Conservation (phyloP, 2,329 filamentous ascomycete genomes). For the Colletotrichum ledebouriae region DNA sequence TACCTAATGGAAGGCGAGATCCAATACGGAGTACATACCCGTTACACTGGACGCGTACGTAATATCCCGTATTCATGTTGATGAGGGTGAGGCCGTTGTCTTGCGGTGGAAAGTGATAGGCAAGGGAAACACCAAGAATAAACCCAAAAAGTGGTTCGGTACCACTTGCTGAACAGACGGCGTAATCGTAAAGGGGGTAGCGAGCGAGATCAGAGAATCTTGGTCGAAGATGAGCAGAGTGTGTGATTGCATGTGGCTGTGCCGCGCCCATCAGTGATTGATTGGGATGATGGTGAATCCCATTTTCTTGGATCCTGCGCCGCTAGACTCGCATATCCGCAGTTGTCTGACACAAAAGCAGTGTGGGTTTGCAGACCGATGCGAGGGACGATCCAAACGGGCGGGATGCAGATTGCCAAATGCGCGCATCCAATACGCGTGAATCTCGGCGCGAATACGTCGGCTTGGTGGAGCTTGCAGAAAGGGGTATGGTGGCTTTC, state of each 20-base stretch:
- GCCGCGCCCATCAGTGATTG: slow-evolving; percentile 1
- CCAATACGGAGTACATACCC: slow-evolving; percentile 16
- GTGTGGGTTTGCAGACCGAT: neutral
- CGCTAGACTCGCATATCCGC: no score
- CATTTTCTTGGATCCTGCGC: slow-evolving; percentile 11
- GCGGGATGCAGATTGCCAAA: slow-evolving; percentile 22
- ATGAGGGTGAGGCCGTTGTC: slow-evolving; percentile 12
- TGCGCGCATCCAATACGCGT: slow-evolving; percentile 25
- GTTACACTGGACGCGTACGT: slow-evolving; percentile 24
- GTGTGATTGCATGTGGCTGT: slow-evolving; percentile 4
- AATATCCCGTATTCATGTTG: slow-evolving; percentile 37
- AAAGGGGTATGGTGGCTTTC: slow-evolving; percentile 27
- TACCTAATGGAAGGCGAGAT: neutral
- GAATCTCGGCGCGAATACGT: slow-evolving; percentile 14
- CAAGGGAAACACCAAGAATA: slow-evolving; percentile 21
- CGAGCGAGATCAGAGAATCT: slow-evolving; percentile 1
- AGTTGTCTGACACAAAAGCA: neutral
- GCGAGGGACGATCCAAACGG: slow-evolving; percentile 29
- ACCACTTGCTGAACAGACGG: neutral
- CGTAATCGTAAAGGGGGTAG: slow-evolving; percentile 8
- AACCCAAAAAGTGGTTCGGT: slow-evolving; percentile 30
- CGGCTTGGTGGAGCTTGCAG: slow-evolving; percentile 16
- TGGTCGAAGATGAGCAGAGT: slow-evolving; percentile 12
- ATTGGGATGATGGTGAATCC: neutral
- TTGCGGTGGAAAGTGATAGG: slow-evolving; percentile 14